Conservation (phyloP, 495 filamentous ascomycete species). For the Trichocladium antarcticum region DNA sequence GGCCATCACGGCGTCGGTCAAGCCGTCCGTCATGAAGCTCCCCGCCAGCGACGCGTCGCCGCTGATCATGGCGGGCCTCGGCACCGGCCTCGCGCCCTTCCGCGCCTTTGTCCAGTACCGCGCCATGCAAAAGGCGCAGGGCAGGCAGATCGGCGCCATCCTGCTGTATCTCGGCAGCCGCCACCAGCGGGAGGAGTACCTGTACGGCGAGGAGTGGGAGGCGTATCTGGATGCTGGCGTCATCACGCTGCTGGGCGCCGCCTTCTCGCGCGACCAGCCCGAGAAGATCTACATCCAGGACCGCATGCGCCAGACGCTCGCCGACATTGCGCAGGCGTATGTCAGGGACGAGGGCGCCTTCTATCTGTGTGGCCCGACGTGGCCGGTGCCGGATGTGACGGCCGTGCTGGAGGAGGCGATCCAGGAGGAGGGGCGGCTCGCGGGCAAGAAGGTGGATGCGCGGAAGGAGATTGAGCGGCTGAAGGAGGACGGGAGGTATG, state of each 20-base stretch:
- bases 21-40: conserved; percentile 94
- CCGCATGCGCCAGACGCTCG: conserved; percentile 79
- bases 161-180: conserved; percentile 94
- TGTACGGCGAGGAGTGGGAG: conserved; percentile 99
- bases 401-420: conserved; percentile 89
- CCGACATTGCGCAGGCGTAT: conserved; percentile 83
- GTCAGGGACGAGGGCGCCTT: conserved; percentile 80
- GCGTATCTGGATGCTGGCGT: conserved; percentile 92
- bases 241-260: conserved; percentile 84
- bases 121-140: conserved; percentile 89
- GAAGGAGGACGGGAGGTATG: conserved; percentile 89
- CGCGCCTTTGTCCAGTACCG: conserved; percentile 97
- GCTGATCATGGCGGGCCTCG: conserved; percentile 98
- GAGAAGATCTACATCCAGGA: conserved; percentile 99
- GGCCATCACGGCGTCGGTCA: conserved; percentile 79
- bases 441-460: conserved; percentile 72
- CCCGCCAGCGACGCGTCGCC: conserved; percentile 75
- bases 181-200: conserved; percentile 95
- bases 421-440: conserved; percentile 54
- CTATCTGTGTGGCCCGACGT: conserved; percentile 95
- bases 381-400: conserved; percentile 98
- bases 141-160: conserved; percentile 85
- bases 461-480: conserved; percentile 89
- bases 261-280: conserved; percentile 92
- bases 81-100: conserved; percentile 94